phyloP scores from a whole-genome alignment of 805 yeast species.

The Blastobotrys americana region DNA sequence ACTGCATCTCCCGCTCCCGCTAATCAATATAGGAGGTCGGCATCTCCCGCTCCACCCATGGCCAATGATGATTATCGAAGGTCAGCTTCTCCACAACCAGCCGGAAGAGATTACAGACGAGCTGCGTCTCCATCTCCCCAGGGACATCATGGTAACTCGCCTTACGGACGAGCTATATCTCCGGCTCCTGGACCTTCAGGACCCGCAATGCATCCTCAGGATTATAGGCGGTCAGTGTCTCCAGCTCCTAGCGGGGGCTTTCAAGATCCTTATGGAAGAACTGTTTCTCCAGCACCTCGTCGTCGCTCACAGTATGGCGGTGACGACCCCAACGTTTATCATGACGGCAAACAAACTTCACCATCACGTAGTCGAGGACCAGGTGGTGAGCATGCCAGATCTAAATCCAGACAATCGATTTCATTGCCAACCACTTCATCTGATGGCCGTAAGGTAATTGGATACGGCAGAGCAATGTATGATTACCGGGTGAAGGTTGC shows the following conservation, averaged over 20 bases:
- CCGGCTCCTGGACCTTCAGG: background rate
- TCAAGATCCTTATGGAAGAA: background rate
- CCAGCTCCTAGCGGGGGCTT: background rate
- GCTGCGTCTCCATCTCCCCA: constrained; percentile 3
- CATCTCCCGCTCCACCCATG: constrained; percentile 4
- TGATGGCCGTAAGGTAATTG: constrained; percentile 48
- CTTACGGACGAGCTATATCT: background rate
- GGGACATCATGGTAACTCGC: background rate
- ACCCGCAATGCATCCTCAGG: background rate
- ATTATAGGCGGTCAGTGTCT: background rate
- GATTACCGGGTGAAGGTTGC: constrained; percentile 54
- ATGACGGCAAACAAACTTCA: constrained; percentile 1
- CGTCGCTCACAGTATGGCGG: background rate
- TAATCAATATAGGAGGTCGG: constrained; percentile 4
- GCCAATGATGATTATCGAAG: constrained; percentile 2
- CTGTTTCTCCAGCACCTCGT: constrained; percentile 5
- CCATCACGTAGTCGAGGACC: constrained; percentile 1
- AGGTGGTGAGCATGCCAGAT: constrained; percentile 21
- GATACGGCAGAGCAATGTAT: constrained; percentile 48
- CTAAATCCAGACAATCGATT: constrained; percentile 7
- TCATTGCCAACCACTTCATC: constrained; percentile 41
- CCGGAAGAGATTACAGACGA: background rate
- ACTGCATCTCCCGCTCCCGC: constrained; percentile 14
- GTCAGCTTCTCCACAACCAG: constrained; percentile 11
- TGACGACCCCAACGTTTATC: background rate